phyloP scores from a whole-genome alignment of 2,329 filamentous ascomycete genomes.

The Cytospora chrysosperma region DNA sequence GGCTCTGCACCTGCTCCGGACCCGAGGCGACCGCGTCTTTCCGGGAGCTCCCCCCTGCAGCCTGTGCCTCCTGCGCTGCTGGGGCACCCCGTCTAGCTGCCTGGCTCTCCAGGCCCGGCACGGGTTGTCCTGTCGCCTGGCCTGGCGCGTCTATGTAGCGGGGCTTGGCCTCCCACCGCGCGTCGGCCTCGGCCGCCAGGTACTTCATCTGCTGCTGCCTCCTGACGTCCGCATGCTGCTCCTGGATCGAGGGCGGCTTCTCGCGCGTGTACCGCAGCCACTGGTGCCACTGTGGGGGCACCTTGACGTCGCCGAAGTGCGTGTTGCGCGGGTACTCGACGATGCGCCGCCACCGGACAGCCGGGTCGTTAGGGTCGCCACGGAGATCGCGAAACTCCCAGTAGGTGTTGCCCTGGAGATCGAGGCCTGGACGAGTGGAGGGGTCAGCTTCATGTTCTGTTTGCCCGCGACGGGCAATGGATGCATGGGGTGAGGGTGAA shows the following conservation, averaged over 20 bases:
- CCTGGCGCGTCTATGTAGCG: slow-evolving; percentile 42
- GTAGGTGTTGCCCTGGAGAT: slow-evolving; percentile 66
- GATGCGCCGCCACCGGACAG: slow-evolving; percentile 58
- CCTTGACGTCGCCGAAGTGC: slow-evolving; percentile 54
- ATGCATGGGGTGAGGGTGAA: not conserved
- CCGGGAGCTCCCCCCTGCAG: slow-evolving; percentile 18
- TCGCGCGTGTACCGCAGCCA: slow-evolving; percentile 63
- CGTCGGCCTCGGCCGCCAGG: slow-evolving; percentile 61
- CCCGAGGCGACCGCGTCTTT: slow-evolving; percentile 16
- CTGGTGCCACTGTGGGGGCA: slow-evolving; percentile 65
- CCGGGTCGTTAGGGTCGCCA: slow-evolving; percentile 27
- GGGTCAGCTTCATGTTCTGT: not conserved
- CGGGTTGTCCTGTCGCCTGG: slow-evolving; percentile 29
- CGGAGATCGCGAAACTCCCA: slow-evolving; percentile 63
- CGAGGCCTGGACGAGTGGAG: slow-evolving; percentile 48
- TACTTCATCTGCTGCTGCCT: slow-evolving; percentile 54
- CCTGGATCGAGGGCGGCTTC: slow-evolving; percentile 53
- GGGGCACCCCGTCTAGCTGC: slow-evolving; percentile 18
- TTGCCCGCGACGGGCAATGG: not conserved
- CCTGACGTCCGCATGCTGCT: slow-evolving; percentile 54
- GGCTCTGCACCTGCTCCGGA: slow-evolving; percentile 15
- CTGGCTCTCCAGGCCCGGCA: slow-evolving; percentile 31
- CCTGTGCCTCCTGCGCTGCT: slow-evolving; percentile 22
- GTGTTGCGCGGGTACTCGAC: slow-evolving; percentile 56
- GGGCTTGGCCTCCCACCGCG: slow-evolving; percentile 61